A percentile compares a stretch with the other conserved stretches of the same genome.
phyloP scores from a whole-genome alignment of 2,329 filamentous ascomycete genomes.

The Pseudocercospora vitis region DNA sequence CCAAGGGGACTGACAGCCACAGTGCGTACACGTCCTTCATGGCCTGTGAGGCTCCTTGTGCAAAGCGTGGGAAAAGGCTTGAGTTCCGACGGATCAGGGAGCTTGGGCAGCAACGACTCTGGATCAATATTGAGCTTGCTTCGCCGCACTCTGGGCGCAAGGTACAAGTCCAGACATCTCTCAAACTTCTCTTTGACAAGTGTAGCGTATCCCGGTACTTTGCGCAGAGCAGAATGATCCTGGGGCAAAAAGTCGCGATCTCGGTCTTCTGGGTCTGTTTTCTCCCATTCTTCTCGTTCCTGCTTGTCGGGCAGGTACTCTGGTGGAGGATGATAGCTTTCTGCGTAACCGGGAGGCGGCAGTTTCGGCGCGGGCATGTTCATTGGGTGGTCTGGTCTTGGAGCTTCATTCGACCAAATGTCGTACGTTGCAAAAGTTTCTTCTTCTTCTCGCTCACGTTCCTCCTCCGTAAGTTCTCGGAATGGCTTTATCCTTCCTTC shows the following conservation, averaged over 20 bases:
- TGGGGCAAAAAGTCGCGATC: conserved; percentile 85
- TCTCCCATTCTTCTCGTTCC: conserved; percentile 82
- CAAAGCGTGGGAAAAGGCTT: conserved; percentile 92
- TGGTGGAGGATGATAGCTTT: conserved; percentile 92
- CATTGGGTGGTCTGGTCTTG: conserved; percentile 82
- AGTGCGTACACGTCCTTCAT: conserved; percentile 82
- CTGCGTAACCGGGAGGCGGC: conserved; percentile 87
- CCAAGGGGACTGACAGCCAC: conserved; percentile 83
- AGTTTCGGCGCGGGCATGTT: conserved; percentile 92
- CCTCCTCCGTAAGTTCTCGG: conserved; percentile 69
- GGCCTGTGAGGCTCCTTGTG: conserved; percentile 82
- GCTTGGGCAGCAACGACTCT: conserved; percentile 83
- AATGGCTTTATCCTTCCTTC: conserved; percentile 93
- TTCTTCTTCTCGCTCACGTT: conserved; percentile 58
- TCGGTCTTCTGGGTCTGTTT: conserved; percentile 82
- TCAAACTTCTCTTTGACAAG: conserved; percentile 97
- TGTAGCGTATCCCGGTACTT: conserved; percentile 84
- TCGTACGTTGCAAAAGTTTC: conserved; percentile 76
- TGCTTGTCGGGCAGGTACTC: conserved; percentile 88
- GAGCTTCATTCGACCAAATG: conserved; percentile 90
- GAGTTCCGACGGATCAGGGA: conserved; percentile 89
- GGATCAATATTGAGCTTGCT: conserved; percentile 97
- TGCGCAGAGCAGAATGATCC: conserved; percentile 78
- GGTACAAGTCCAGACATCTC: conserved; percentile 88
- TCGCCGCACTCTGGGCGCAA: conserved; percentile 86